These are phyloP conservation scores for Puccinia triticina DNA, from an alignment of 1,284 basidiomycete species.

Conservation along the genomic window DNA sequence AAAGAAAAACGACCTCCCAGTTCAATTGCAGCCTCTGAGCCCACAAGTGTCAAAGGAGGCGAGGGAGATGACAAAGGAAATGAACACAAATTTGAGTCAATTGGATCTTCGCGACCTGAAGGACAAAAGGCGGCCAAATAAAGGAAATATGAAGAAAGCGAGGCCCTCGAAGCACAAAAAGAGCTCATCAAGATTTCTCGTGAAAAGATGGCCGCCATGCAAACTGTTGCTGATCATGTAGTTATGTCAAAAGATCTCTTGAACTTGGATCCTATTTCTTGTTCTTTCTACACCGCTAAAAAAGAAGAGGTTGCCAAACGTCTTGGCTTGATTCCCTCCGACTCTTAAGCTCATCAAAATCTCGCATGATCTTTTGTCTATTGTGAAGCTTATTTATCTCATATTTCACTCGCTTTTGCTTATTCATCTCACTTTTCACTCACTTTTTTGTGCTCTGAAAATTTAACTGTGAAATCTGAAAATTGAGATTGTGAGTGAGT, in stretches of 20 bases:
- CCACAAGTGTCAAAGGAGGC: not conserved
- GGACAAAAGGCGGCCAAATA: not conserved
- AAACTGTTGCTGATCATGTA: not conserved
- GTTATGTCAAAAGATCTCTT: not conserved
- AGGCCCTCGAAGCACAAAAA: not conserved
- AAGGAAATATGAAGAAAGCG: not conserved
- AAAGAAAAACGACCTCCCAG: not conserved
- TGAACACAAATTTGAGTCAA: not conserved
- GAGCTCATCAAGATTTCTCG: not conserved
- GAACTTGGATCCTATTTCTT: not conserved
- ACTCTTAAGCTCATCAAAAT: too few relatives aligned
- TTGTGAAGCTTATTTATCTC: too few relatives aligned
- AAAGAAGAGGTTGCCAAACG: not conserved
- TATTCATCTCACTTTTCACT: too few relatives aligned
- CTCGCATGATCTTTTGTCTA: too few relatives aligned
- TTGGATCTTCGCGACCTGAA: not conserved
- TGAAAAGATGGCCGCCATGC: not conserved
- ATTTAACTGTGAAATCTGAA: too few relatives aligned
- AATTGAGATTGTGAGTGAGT: too few relatives aligned
- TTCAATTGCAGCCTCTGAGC: not conserved
- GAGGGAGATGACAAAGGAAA: not conserved
- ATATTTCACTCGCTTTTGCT: too few relatives aligned
- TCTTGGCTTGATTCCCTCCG: not conserved
- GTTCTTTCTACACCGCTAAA: not conserved
- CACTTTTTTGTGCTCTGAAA: too few relatives aligned